Percentiles rank a stretch among this genome's conserved stretches.
Evolutionary conservation across 2,329 filamentous ascomycete species (phyloP).

Genomic region (Cercospora brassicicola): DNA sequence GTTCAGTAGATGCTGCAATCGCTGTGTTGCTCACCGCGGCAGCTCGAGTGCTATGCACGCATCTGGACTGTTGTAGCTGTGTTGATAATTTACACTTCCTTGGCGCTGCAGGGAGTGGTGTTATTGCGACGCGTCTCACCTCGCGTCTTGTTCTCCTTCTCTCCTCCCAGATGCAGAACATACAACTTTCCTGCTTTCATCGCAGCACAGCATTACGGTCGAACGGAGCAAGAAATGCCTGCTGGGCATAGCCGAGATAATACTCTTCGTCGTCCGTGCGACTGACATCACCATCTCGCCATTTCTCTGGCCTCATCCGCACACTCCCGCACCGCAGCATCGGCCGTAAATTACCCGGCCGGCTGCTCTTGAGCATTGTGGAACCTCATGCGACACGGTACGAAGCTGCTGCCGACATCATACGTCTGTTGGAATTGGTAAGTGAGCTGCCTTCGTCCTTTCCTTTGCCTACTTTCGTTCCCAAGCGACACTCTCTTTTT

Average conservation of each 20-base stretch:
- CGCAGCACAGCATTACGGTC: neutral
- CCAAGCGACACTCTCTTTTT: neutral
- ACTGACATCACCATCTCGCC: conserved; percentile 4
- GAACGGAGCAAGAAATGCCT: neutral
- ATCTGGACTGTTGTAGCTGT: too few species aligned
- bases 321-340: neutral
- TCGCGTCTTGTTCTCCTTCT: too few species aligned
- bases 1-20: too few species aligned
- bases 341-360: neutral
- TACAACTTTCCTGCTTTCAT: neutral
- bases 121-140: neutral
- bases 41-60: too few species aligned
- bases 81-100: too few species aligned
- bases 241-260: neutral
- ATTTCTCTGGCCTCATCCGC: neutral
- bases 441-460: neutral
- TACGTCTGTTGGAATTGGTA: neutral
- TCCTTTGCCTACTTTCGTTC: neutral
- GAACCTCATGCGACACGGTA: neutral
- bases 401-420: neutral
- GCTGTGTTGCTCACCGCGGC: too few species aligned
- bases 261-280: conserved; percentile 3
- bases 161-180: too few species aligned
- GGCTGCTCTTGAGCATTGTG: neutral
- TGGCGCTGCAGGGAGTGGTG: neutral